Evolutionary conservation across 192 early-diverging fungal species (phyloP).

Genomic region (Phlyctochytrium arcticum): DNA sequence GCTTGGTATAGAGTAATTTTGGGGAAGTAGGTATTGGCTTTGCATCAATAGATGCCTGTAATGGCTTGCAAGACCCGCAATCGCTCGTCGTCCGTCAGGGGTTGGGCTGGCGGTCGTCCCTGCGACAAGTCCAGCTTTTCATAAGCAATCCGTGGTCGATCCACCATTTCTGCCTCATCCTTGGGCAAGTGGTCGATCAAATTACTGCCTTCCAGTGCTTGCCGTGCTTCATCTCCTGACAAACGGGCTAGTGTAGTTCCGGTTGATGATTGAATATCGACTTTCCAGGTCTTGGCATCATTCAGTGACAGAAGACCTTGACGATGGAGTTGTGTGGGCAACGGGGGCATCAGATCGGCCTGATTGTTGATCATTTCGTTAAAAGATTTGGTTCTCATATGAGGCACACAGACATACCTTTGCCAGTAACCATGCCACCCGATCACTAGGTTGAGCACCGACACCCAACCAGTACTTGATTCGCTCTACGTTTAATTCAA

Average conservation of each 20-base stretch:
- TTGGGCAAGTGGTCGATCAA: constrained; percentile 15
- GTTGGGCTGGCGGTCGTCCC: constrained; percentile 19
- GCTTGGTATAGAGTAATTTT: no score
- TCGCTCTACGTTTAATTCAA: constrained; percentile 81
- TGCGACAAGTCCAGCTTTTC: constrained; percentile 23
- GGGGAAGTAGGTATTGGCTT: no score
- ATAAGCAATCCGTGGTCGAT: background rate
- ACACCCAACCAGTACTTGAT: constrained; percentile 97
- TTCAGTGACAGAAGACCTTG: constrained; percentile 32
- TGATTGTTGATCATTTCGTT: background rate
- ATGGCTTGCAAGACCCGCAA: constrained; percentile 32
- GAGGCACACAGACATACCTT: constrained; percentile 51
- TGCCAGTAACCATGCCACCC: constrained; percentile 82
- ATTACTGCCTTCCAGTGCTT: background rate
- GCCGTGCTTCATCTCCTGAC: constrained; percentile 17
- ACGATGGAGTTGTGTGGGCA: constrained; percentile 51
- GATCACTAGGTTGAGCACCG: constrained; percentile 92
- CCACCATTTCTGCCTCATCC: background rate
- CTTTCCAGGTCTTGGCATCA: constrained; percentile 48
- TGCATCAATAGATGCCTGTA: constrained; percentile 32
- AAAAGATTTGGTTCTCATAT: background rate
- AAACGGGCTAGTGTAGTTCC: constrained; percentile 18
- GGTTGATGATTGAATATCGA: constrained; percentile 25
- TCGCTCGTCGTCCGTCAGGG: constrained; percentile 27
- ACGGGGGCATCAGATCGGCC: constrained; percentile 59